Conservation (phyloP, 805 yeast species). For the Ogataea henricii region DNA sequence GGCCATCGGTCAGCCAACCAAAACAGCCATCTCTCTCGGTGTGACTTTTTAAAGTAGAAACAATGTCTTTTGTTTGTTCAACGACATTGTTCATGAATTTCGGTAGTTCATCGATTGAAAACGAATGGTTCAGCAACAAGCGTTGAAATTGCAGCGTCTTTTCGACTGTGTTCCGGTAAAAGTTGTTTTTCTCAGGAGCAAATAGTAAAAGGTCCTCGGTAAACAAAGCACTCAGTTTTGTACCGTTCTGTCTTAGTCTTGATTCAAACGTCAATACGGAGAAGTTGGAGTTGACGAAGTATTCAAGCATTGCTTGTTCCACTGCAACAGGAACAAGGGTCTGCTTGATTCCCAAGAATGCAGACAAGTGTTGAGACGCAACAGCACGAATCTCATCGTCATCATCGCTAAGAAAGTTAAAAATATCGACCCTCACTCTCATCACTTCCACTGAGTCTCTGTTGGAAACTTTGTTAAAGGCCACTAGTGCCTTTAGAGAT, state of each 20-base stretch:
- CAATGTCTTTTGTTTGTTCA: slow-evolving; percentile 9
- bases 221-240: slow-evolving; percentile 10
- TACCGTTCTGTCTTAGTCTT: slow-evolving; percentile 7
- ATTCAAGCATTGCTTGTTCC: slow-evolving; percentile 30
- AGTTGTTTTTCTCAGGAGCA: slow-evolving; percentile 66
- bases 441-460: slow-evolving; percentile 4
- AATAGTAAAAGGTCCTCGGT: slow-evolving; percentile 46
- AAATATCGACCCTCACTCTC: slow-evolving; percentile 27
- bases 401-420: slow-evolving; percentile 59
- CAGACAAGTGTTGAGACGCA: slow-evolving; percentile 46
- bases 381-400: slow-evolving; percentile 57
- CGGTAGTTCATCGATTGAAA: slow-evolving; percentile 1
- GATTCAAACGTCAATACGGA: neutral
- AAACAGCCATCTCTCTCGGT: slow-evolving; percentile 30
- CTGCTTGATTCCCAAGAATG: slow-evolving; percentile 27
- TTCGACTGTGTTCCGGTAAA: slow-evolving; percentile 55
- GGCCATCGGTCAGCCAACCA: slow-evolving; percentile 33
- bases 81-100: neutral
- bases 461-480: slow-evolving; percentile 27
- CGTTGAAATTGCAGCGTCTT: slow-evolving; percentile 18
- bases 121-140: neutral
- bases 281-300: slow-evolving; percentile 12
- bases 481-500: slow-evolving; percentile 44
- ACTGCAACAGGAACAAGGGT: slow-evolving; percentile 36
- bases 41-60: slow-evolving; percentile 10